phyloP scores from a whole-genome alignment of 495 filamentous ascomycete genomes.

The Lepraria neglecta region DNA sequence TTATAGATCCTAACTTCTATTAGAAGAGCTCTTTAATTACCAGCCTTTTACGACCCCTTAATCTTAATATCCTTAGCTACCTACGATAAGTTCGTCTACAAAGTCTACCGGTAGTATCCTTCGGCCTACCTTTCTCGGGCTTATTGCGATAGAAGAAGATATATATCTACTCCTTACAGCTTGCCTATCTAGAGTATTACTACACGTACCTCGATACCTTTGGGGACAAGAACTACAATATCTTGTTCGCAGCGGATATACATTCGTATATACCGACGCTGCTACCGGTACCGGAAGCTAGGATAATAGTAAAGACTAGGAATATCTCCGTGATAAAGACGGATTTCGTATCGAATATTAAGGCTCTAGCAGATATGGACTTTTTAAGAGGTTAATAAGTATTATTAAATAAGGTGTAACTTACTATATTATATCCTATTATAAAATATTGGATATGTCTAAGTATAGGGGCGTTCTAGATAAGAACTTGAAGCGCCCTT shows the following conservation, averaged over 20 bases:
- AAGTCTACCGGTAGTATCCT: neutral
- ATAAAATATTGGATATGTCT: neutral
- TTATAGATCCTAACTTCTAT: conserved; percentile 10
- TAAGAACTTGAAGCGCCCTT: neutral
- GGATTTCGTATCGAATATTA: neutral
- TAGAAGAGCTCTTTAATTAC: neutral
- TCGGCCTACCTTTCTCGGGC: neutral
- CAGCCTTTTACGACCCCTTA: too few relatives aligned
- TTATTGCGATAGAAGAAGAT: neutral
- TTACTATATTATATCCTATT: neutral
- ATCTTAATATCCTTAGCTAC: too few relatives aligned
- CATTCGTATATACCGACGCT: neutral
- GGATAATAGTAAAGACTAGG: neutral
- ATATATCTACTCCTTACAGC: neutral
- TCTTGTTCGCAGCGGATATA: neutral
- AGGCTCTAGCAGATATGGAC: neutral
- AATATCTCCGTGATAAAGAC: conserved; percentile 2
- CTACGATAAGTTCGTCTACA: too few relatives aligned
- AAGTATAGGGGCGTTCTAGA: neutral
- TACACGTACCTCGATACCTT: neutral
- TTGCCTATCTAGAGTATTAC: neutral
- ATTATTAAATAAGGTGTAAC: neutral
- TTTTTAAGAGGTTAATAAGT: neutral
- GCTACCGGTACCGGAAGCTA: neutral
- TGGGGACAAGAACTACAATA: neutral